Percentiles rank a stretch among this genome's conserved stretches.
phyloP scores from a whole-genome alignment of 768 basidiomycete genomes.

The Russula griseocarnosa region DNA sequence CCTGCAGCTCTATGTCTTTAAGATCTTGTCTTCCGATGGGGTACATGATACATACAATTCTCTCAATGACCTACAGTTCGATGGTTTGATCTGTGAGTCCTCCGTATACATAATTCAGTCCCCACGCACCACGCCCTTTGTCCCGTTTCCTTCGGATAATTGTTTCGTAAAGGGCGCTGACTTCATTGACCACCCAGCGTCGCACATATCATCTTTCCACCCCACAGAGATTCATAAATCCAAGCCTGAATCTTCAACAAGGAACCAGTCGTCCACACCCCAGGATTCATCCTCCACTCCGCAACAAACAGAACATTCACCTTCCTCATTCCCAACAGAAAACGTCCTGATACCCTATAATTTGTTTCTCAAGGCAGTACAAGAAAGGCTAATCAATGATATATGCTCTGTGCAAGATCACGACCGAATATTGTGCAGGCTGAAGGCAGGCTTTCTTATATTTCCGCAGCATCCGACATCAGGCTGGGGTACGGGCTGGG shows the following conservation, averaged over 20 bases:
- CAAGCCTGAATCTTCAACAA: slow-evolving; percentile 40
- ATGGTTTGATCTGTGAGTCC: slow-evolving; percentile 51
- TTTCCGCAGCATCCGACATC: slow-evolving; percentile 41
- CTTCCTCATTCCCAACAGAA: slow-evolving; percentile 43
- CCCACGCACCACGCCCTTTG: not conserved
- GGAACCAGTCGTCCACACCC: slow-evolving; percentile 42
- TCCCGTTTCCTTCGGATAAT: not conserved
- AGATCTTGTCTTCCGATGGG: slow-evolving; percentile 40
- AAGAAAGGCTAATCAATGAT: slow-evolving; percentile 50
- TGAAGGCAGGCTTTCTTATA: slow-evolving; percentile 64
- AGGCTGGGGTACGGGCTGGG: slow-evolving; percentile 67
- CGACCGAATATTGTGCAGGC: slow-evolving; percentile 43
- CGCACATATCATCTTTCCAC: slow-evolving; percentile 44
- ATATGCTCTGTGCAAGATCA: slow-evolving; percentile 34
- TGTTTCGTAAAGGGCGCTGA: not conserved
- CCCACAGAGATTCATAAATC: slow-evolving; percentile 52
- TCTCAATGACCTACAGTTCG: slow-evolving; percentile 43
- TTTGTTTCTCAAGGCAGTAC: slow-evolving; percentile 62
- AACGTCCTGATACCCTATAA: slow-evolving; percentile 40
- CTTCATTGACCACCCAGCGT: slow-evolving; percentile 35
- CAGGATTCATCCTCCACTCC: slow-evolving; percentile 26
- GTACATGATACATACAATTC: slow-evolving; percentile 34
- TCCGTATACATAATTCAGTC: slow-evolving; percentile 4
- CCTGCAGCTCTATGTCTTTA: slow-evolving; percentile 57
- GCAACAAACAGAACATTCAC: slow-evolving; percentile 20